Conservation (phyloP, 1,139 yeast species). For the Nakaseomyces sp. region DNA sequence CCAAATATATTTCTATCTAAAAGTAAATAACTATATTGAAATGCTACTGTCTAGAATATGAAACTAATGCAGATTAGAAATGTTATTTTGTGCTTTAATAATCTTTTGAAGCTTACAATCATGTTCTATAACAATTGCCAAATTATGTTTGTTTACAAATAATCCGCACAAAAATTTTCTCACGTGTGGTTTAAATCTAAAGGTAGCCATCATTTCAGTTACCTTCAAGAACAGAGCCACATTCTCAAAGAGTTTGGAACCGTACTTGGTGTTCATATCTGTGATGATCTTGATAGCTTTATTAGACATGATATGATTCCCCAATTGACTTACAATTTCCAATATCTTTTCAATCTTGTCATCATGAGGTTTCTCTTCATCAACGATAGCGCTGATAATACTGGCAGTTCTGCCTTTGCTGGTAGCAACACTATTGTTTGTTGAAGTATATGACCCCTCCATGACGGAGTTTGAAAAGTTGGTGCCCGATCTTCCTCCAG, state of each 20-base stretch:
- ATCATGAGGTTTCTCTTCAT: slow-evolving; percentile 24
- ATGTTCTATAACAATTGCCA: slow-evolving; percentile 45
- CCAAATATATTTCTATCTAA: too few species aligned
- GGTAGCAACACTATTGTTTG: neutral
- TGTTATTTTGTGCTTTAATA: neutral
- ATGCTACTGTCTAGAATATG: too few species aligned
- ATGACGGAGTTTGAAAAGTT: neutral
- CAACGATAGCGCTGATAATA: slow-evolving; percentile 16
- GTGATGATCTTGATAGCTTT: slow-evolving; percentile 58
- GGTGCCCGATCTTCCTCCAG: neutral
- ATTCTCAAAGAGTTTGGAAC: slow-evolving; percentile 45
- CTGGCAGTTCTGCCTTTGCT: slow-evolving; percentile 16
- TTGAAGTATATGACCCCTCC: neutral
- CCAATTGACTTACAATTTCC: slow-evolving; percentile 50
- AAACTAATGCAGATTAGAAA: neutral
- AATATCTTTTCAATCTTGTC: slow-evolving; percentile 43
- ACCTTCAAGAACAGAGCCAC: slow-evolving; percentile 53
- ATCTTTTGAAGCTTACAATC: slow-evolving; percentile 31
- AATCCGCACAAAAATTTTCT: slow-evolving; percentile 63
- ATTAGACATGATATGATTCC: slow-evolving; percentile 54
- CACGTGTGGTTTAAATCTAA: slow-evolving; percentile 54
- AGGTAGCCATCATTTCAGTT: slow-evolving; percentile 54
- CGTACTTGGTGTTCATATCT: slow-evolving; percentile 44
- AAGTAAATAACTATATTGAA: too few species aligned
- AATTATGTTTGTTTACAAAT: slow-evolving; percentile 47